phyloP scores from a whole-genome alignment of 371 early-diverging fungal genomes.

The Mucor indicus region DNA sequence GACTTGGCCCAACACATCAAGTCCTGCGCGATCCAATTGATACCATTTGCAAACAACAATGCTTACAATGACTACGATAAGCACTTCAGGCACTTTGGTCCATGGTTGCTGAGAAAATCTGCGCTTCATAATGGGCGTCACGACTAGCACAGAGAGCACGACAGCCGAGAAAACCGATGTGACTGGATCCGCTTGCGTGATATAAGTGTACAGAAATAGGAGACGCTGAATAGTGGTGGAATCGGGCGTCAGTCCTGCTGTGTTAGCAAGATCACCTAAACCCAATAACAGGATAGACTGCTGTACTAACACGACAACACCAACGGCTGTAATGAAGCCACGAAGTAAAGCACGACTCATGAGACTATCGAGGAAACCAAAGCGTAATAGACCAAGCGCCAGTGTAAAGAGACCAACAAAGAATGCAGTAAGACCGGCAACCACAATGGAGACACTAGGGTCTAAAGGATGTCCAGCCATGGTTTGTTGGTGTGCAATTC shows the following conservation, averaged over 20 bases:
- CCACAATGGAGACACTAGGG: constrained; percentile 40
- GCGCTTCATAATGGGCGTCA: constrained; percentile 48
- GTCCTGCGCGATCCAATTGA: constrained; percentile 59
- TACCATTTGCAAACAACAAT: constrained; percentile 55
- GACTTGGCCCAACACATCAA: constrained; percentile 67
- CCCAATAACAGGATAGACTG: constrained; percentile 76
- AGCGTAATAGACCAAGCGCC: constrained; percentile 79
- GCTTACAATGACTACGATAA: constrained; percentile 70
- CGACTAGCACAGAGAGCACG: constrained; percentile 60
- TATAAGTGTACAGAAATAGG: constrained; percentile 36
- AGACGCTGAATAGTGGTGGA: constrained; percentile 71
- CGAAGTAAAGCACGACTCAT: constrained; percentile 83
- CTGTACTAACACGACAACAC: constrained; percentile 78
- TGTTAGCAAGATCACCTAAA: constrained; percentile 32
- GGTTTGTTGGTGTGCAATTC: constrained; percentile 45
- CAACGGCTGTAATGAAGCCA: constrained; percentile 90
- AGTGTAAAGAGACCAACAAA: constrained; percentile 86
- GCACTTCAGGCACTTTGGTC: constrained; percentile 77
- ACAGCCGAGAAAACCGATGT: constrained; percentile 56
- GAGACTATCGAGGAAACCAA: constrained; percentile 91
- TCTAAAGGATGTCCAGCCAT: constrained; percentile 31
- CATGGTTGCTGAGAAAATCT: constrained; percentile 27
- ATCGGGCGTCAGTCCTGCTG: constrained; percentile 45
- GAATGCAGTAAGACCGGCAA: constrained; percentile 66
- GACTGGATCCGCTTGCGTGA: constrained; percentile 7